Conservation (phyloP, 2,329 filamentous ascomycete species). For the Diaporthe nobilis region DNA sequence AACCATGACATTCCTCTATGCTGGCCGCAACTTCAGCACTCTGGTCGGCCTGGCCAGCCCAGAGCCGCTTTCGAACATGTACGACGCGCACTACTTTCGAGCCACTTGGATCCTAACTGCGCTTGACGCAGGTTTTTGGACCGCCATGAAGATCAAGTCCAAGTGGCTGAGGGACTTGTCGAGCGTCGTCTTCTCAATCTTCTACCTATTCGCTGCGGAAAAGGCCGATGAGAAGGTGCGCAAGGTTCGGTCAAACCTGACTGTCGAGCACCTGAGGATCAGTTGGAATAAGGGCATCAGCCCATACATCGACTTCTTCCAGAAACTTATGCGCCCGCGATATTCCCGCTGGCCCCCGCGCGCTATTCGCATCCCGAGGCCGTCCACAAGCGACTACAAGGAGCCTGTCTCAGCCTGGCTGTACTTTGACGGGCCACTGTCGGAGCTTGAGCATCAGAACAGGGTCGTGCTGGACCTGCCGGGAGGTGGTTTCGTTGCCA, state of each 20-base stretch:
- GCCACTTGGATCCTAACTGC: conserved; percentile 98
- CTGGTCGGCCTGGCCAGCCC: conserved; percentile 91
- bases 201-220: conserved; percentile 94
- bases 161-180: conserved; percentile 87
- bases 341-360: conserved; percentile 87
- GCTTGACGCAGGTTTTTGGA: conserved; percentile 97
- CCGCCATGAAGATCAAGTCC: conserved; percentile 88
- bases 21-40: conserved; percentile 93
- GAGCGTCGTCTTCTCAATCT: conserved; percentile 86
- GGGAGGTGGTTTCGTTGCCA: conserved; percentile 95
- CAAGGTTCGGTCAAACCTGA: conserved; percentile 87
- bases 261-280: conserved; percentile 90
- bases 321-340: conserved; percentile 80
- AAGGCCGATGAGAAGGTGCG: conserved; percentile 97
- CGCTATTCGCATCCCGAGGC: conserved; percentile 86
- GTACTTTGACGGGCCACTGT: conserved; percentile 91
- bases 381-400: conserved; percentile 82
- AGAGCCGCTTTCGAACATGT: conserved; percentile 94
- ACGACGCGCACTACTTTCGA: conserved; percentile 91
- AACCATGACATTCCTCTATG: conserved; percentile 92
- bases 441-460: conserved; percentile 81
- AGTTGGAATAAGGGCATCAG: conserved; percentile 97
- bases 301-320: conserved; percentile 83
- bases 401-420: conserved; percentile 90
- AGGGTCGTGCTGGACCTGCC: conserved; percentile 91